Conservation (phyloP, 1,139 yeast species). For the Kodamaea suecica region DNA sequence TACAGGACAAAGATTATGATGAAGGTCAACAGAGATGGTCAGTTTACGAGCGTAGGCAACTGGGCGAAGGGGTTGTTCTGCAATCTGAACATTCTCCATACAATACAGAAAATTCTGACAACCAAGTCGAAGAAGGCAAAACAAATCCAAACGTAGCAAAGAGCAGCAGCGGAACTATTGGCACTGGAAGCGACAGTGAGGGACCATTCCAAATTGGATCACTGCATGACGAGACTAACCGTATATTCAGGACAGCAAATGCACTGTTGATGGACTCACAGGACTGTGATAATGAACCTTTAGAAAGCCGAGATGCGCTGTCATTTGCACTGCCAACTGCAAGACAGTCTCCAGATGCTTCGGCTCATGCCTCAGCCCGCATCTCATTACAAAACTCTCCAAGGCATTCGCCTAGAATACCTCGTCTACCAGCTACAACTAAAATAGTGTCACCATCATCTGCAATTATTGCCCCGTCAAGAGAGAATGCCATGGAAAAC, state of each 20-base stretch:
- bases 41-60: conserved; percentile 19
- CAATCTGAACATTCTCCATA: too few species aligned
- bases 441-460: background rate
- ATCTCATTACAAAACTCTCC: background rate
- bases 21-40: conserved; percentile 29
- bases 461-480: background rate
- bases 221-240: background rate
- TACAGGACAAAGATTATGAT: conserved; percentile 27
- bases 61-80: background rate
- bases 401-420: background rate
- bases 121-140: too few species aligned
- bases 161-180: conserved; percentile 7
- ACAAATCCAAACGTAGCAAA: conserved; percentile 3
- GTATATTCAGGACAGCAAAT: background rate
- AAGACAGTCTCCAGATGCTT: background rate
- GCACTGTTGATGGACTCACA: background rate
- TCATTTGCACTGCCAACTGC: conserved; percentile 1
- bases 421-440: background rate
- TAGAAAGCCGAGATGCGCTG: conserved; percentile 1
- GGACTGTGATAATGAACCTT: background rate
- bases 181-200: conserved; percentile 3
- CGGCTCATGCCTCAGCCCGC: background rate
- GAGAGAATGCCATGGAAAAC: background rate
- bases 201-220: background rate
- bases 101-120: too few species aligned